phyloP scores from a whole-genome alignment of 2,329 filamentous ascomycete species.

The Colletotrichum costaricense region DNA sequence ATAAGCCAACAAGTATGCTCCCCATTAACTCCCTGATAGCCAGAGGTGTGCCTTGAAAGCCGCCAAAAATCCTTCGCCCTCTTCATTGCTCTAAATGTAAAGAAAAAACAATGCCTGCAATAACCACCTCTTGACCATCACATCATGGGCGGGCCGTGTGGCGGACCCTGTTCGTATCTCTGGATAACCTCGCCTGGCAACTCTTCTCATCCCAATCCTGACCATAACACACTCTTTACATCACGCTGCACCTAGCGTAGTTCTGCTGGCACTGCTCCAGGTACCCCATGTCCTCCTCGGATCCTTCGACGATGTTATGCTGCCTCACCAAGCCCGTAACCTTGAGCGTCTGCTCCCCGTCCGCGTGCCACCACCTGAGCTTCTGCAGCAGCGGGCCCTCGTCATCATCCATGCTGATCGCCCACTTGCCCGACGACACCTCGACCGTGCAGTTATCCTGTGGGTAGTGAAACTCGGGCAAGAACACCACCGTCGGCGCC shows the following conservation, averaged over 20 bases:
- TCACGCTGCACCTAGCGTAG: slow-evolving; percentile 62
- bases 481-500: slow-evolving; percentile 82
- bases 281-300: slow-evolving; percentile 81
- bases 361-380: slow-evolving; percentile 92
- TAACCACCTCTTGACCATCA: neutral
- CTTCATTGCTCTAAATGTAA: neutral
- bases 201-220: neutral
- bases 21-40: neutral
- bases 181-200: neutral
- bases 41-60: neutral
- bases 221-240: slow-evolving; percentile 52
- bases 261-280: slow-evolving; percentile 73
- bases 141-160: neutral
- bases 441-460: slow-evolving; percentile 76
- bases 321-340: slow-evolving; percentile 79
- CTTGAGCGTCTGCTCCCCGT: slow-evolving; percentile 83
- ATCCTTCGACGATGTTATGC: slow-evolving; percentile 66
- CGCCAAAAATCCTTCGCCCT: neutral
- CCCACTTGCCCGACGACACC: slow-evolving; percentile 90
- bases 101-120: neutral
- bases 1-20: neutral
- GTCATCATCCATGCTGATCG: slow-evolving; percentile 79
- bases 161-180: neutral
- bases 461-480: slow-evolving; percentile 95
- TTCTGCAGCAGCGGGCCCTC: slow-evolving; percentile 78